Evolutionary conservation across 257 asterid genomes (phyloP), one percentile per base, ranked within the genome.

Genomic region (Lithospermum erythrorhizon): DNA sequence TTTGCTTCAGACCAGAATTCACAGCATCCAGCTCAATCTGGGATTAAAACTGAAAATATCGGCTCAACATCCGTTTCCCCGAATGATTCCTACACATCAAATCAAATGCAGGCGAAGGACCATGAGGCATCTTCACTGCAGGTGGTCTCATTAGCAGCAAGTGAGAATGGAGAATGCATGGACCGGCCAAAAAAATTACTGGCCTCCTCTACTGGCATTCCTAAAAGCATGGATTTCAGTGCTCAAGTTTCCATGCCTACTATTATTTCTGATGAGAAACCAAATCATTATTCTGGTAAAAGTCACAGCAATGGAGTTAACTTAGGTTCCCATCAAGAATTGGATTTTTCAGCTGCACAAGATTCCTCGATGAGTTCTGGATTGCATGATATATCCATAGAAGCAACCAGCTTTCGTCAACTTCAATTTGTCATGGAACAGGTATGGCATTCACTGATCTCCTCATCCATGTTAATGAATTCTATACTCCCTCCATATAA

Each of bases 331-430:
- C 87, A 76, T 21, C 68, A 69, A 57, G 85, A 78, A 72, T 67
- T 82, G 69, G 84, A 74, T 59, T 73, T 84, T 29, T 77, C 95
- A 61, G 67, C 51, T 69, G 52, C 48, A 65, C 85, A 63, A 61
- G 89, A 79, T 65, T 72, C 78, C 55, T 69, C 75, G 19, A 63
- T 51, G 74, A 77, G 70, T 76, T 62, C 78, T 21, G 82, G 71
- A 41, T 49, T 68, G 75, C 68, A 75, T 74, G 84, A 78, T 65
- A 71, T 58, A 68, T 79, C 87, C 29, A 70, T 52, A 57, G 89
- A 78, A 73, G 95, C 87, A 22, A 76, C 76, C 48, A 70, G 87
- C 72, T 78, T 86, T 81, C 76, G 54, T 71, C 89, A 86, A 76
- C 93, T 86, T 78, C 87, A 78, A 80, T 82, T 72, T 65, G 84